Percentiles rank a stretch among this genome's conserved stretches.
phyloP scores from a whole-genome alignment of 1,139 yeast species.

The Pichia terricola region DNA sequence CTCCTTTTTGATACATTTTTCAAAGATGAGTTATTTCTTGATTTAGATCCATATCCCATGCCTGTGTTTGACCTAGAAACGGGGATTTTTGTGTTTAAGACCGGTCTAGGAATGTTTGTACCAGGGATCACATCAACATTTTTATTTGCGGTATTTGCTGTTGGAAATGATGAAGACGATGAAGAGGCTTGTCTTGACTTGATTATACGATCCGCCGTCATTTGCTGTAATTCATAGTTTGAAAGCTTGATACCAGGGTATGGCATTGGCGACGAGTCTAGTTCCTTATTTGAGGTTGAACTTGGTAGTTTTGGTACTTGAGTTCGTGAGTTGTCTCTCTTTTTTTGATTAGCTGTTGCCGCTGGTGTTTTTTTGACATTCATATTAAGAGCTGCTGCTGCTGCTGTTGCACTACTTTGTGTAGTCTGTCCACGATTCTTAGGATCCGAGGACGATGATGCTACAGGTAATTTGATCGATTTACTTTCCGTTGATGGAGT shows the following conservation, averaged over 20 bases:
- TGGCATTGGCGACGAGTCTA: neutral
- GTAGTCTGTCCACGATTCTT: too few relatives aligned
- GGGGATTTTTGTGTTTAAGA: constrained; percentile 32
- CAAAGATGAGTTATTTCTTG: constrained; percentile 14
- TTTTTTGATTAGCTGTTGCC: too few relatives aligned
- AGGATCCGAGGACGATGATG: too few relatives aligned
- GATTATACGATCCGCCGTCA: constrained; percentile 8
- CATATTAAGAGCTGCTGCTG: too few relatives aligned
- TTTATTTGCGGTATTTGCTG: neutral
- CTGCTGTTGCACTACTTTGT: too few relatives aligned
- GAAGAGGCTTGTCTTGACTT: constrained; percentile 3
- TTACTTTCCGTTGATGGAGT: too few relatives aligned
- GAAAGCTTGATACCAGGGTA: neutral
- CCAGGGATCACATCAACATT: constrained; percentile 36
- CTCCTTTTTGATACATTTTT: neutral
- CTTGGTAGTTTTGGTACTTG: too few relatives aligned
- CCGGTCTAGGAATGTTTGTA: constrained; percentile 48
- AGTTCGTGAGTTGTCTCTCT: too few relatives aligned
- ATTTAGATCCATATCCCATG: neutral
- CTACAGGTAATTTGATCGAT: too few relatives aligned
- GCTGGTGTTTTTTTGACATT: too few relatives aligned
- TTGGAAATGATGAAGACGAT: neutral
- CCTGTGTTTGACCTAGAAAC: constrained; percentile 15
- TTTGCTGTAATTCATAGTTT: constrained; percentile 4
- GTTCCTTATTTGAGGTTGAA: too few relatives aligned